Conservation (phyloP, 2,329 filamentous ascomycete species). For the Aureobasidium sp. region DNA sequence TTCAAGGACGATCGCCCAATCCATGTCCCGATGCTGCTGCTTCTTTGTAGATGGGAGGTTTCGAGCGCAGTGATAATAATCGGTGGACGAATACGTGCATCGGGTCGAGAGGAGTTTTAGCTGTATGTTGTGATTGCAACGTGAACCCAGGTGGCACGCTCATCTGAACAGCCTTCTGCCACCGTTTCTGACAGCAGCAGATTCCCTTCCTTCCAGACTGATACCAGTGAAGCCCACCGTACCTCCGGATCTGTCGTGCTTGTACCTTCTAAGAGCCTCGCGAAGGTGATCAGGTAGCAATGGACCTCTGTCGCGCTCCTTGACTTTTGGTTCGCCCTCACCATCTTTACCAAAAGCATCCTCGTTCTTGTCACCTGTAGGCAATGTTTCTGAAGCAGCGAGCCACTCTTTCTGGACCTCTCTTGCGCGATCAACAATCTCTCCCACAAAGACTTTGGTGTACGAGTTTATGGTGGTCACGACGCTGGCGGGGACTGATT, state of each 20-base stretch:
- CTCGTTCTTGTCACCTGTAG: constrained; percentile 34
- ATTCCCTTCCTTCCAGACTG: constrained; percentile 43
- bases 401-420: constrained; percentile 67
- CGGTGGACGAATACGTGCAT: too few species aligned
- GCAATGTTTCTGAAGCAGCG: constrained; percentile 49
- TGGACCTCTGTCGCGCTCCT: constrained; percentile 44
- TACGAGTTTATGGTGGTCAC: constrained; percentile 70
- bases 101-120: neutral
- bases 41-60: neutral
- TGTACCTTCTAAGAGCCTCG: constrained; percentile 65
- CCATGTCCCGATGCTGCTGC: neutral
- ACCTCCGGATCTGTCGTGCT: constrained; percentile 54
- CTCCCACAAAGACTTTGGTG: constrained; percentile 69
- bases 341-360: constrained; percentile 31
- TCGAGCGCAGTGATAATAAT: too few species aligned
- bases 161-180: constrained; percentile 41
- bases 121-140: neutral
- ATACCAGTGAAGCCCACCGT: constrained; percentile 47
- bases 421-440: constrained; percentile 66
- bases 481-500: constrained; percentile 67
- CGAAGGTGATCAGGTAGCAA: constrained; percentile 67
- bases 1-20: neutral
- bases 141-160: neutral
- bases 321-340: constrained; percentile 18
- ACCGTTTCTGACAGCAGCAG: constrained; percentile 38